Percentiles rank a stretch among this genome's conserved stretches.
phyloP scores from a whole-genome alignment of 1,284 basidiomycete species.

The Gomphus sp. region DNA sequence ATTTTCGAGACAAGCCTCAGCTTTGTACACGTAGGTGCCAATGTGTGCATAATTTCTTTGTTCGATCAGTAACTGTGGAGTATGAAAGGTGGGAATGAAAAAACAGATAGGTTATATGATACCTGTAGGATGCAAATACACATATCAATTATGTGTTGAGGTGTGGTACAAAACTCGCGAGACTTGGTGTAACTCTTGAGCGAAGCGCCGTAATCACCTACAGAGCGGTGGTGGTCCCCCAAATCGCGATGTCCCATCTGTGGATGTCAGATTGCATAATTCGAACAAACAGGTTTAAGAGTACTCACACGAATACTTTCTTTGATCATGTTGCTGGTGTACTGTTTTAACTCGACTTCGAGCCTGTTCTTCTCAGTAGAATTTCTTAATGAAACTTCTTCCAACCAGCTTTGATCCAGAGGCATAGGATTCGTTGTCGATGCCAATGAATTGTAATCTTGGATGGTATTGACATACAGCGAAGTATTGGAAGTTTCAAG shows the following conservation, averaged over 20 bases:
- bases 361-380: conserved; percentile 60
- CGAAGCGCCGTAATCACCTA: conserved; percentile 61
- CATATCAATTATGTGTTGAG: conserved; percentile 81
- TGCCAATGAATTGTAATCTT: conserved; percentile 43
- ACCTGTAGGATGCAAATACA: conserved; percentile 71
- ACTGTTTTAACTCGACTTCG: conserved; percentile 84
- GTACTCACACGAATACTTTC: conserved; percentile 77
- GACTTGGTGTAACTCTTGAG: conserved; percentile 77
- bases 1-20: conserved; percentile 76
- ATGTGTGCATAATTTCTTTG: conserved; percentile 78
- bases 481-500: conserved; percentile 50
- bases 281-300: conserved; percentile 11
- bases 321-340: conserved; percentile 87
- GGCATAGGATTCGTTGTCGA: conserved; percentile 22
- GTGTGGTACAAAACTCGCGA: conserved; percentile 79
- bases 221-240: conserved; percentile 61
- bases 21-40: conserved; percentile 84
- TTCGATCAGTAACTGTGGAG: conserved; percentile 63
- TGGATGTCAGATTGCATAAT: conserved; percentile 1
- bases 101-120: conserved; percentile 20
- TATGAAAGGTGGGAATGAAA: neutral
- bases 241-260: conserved; percentile 83
- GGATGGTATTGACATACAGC: conserved; percentile 45
- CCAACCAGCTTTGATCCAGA: conserved; percentile 55
- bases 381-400: conserved; percentile 52